Conservation (phyloP, 345 rosid species). For the Bruguiera gymnorhiza region DNA sequence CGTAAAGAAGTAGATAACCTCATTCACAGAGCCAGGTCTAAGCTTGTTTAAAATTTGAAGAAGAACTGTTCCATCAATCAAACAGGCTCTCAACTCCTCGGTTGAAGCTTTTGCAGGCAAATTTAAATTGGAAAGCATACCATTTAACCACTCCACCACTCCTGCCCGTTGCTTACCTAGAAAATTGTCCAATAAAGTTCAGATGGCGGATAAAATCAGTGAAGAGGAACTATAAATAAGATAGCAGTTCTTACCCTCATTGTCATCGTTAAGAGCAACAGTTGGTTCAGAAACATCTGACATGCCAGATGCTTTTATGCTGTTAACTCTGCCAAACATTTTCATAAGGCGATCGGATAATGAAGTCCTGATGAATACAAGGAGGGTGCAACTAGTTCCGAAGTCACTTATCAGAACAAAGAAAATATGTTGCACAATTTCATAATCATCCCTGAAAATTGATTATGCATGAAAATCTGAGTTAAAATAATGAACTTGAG, state of each 20-base stretch:
- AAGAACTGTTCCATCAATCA: slow-evolving; percentile 42
- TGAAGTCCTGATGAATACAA: slow-evolving; percentile 23
- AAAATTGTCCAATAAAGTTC: not conserved
- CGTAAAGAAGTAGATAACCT: slow-evolving; percentile 31
- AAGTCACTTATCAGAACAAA: slow-evolving; percentile 5
- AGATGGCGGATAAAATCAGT: no score
- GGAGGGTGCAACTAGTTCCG: slow-evolving; percentile 17
- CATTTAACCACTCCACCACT: slow-evolving; percentile 50
- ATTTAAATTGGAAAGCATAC: slow-evolving; percentile 35
- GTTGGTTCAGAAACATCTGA: no score
- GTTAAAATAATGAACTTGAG: no score
- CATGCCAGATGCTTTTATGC: slow-evolving; percentile 6
- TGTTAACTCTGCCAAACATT: slow-evolving; percentile 18
- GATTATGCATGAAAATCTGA: not conserved
- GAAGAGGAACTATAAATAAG: no score
- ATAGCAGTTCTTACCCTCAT: no score
- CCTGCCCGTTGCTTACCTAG: slow-evolving; percentile 41
- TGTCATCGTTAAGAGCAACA: no score
- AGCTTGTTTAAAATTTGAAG: slow-evolving; percentile 42
- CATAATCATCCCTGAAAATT: slow-evolving; percentile 1
- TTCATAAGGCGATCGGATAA: slow-evolving; percentile 14
- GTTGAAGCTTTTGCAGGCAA: slow-evolving; percentile 44
- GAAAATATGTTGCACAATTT: not conserved
- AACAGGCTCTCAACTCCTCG: slow-evolving; percentile 44
- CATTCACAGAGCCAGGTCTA: slow-evolving; percentile 39